phyloP scores from a whole-genome alignment of 1,139 yeast genomes.

The Taphrina wiesneri region DNA sequence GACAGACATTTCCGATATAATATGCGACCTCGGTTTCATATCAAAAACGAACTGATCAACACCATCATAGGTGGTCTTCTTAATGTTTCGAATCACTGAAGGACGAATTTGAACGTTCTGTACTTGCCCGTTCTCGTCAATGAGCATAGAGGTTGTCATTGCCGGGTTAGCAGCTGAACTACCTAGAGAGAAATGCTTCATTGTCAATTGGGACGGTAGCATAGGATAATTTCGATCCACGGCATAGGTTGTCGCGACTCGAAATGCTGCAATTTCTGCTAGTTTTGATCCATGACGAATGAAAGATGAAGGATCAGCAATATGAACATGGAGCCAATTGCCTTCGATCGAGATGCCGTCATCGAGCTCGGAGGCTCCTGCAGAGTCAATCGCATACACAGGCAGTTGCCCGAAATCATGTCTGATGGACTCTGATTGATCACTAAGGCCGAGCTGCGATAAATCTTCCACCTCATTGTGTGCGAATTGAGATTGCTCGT shows the following conservation, averaged over 20 bases:
- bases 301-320: conserved; percentile 84
- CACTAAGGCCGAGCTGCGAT: conserved; percentile 17
- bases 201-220: conserved; percentile 65
- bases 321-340: conserved; percentile 61
- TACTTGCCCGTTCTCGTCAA: conserved; percentile 42
- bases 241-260: conserved; percentile 70
- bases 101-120: conserved; percentile 47
- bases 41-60: conserved; percentile 48
- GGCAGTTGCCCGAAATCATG: conserved; percentile 48
- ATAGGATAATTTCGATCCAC: conserved; percentile 68
- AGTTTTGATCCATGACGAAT: conserved; percentile 54
- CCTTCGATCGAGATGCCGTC: conserved; percentile 76
- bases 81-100: conserved; percentile 51
- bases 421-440: conserved; percentile 35
- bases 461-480: background rate
- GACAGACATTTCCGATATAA: background rate
- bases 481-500: background rate
- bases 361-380: conserved; percentile 83
- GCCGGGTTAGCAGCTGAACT: conserved; percentile 53
- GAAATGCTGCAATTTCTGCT: conserved; percentile 61
- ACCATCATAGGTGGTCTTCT: conserved; percentile 54
- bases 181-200: conserved; percentile 57
- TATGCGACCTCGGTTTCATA: conserved; percentile 42
- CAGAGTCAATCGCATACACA: conserved; percentile 82
- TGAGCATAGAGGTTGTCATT: conserved; percentile 49